These are phyloP conservation scores for Populus pruinosa DNA, from an alignment of 345 rosid species.

Conservation along the genomic window DNA sequence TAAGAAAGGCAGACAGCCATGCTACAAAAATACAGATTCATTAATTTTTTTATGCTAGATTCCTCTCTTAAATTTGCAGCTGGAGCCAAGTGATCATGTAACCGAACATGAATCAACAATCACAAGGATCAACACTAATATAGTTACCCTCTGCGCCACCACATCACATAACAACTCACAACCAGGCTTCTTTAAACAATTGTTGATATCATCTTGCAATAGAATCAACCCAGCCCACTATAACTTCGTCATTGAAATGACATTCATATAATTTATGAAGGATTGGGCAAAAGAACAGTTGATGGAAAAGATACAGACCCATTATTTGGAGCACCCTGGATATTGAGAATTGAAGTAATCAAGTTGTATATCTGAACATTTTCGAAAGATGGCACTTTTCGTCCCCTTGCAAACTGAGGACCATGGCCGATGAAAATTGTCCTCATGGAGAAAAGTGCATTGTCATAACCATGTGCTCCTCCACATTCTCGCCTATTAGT, in stretches of 20 bases:
- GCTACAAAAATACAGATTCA: neutral
- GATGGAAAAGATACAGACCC: constrained; percentile 54
- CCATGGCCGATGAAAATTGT: constrained; percentile 88
- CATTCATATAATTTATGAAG: constrained; percentile 5
- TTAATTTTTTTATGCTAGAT: neutral
- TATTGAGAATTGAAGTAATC: constrained; percentile 73
- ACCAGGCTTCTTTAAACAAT: neutral
- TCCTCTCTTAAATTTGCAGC: neutral
- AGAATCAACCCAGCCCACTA: neutral
- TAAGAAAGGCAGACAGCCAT: neutral
- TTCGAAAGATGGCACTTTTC: constrained; percentile 88
- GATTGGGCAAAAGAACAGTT: constrained; percentile 46
- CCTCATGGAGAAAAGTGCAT: constrained; percentile 88
- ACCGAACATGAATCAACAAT: neutral
- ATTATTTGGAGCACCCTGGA: constrained; percentile 74
- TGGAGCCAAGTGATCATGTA: constrained; percentile 1
- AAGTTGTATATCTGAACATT: constrained; percentile 86
- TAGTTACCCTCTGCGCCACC: neutral
- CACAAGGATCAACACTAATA: neutral
- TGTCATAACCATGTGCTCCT: constrained; percentile 92
- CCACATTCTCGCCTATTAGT: constrained; percentile 64
- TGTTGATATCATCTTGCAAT: neutral
- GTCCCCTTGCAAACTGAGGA: constrained; percentile 69
- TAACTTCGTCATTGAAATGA: neutral
- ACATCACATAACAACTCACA: constrained; percentile 2